Base-by-base conservation (phyloP, 495 filamentous ascomycete genomes). In the Corynascus novoguineensis region DNA sequence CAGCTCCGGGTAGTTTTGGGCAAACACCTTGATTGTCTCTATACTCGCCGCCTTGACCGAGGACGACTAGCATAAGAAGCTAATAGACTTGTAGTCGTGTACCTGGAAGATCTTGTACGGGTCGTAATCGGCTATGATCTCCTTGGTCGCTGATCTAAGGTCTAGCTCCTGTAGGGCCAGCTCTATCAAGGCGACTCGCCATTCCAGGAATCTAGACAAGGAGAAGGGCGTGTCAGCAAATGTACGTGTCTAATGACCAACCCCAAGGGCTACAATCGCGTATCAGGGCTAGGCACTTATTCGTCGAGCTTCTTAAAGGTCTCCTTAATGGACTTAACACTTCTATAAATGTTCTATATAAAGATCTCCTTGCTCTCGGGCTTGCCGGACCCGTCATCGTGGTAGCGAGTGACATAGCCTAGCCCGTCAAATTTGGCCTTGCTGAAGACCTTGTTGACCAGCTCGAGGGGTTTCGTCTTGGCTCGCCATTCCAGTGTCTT, bases 301-400 rank as follows among this genome's bases (percentile, higher is more conserved):
- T 87, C 86, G 14, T 90, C 80, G 5, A 87, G 71, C 64, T 90
- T 78, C 5, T 84, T 86, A 72, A 95, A 95, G 0, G 89, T 90
- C 42, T 76, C 76, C 53, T 84, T 79, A 15, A 76, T 73, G 17
- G 82, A 75, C 76, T 90, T 90, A 56, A 86, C 86, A 17, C 78
- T 79, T 3, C 90, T 90, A 68, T 96, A 96, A 64, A 93, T 83
- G 63, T 95, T 93, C 86, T 89, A 95, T 0, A 87, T 92, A 14
- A 83, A 78, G 47, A 81, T 76, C 69, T 83, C 83, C 48, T 68
- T 73, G 15, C 68, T 67, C 29, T 78, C 78, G 21, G 73, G 66
- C 32, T 72, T 60, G 15, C 56, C 53, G 12, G 59, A 58, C 25
- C 61, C 63, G 49, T 68, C 71, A 17, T 57, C 55, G 3, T 31